phyloP scores from a whole-genome alignment of 2,329 filamentous ascomycete species.

The Pseudocercospora fijiensis region DNA sequence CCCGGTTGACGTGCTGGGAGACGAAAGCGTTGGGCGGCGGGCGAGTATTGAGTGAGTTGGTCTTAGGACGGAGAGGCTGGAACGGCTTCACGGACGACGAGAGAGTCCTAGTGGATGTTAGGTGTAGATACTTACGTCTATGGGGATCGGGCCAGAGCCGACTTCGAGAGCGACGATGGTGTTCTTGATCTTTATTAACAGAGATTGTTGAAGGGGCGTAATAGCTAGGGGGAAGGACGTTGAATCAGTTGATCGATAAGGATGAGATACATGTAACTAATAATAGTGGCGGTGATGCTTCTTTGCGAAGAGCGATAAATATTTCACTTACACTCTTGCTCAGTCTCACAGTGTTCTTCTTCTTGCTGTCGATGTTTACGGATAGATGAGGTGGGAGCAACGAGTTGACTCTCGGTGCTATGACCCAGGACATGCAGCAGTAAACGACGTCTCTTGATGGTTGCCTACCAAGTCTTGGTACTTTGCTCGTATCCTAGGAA shows the following conservation, averaged over 20 bases:
- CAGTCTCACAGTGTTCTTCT: not conserved
- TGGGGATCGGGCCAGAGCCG: slow-evolving; percentile 15
- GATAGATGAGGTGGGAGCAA: too few species aligned
- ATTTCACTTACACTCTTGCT: not conserved
- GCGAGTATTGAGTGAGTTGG: not conserved
- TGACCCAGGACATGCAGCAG: too few species aligned
- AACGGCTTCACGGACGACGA: not conserved
- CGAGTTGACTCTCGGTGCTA: too few species aligned
- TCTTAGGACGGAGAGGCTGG: not conserved
- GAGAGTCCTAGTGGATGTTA: not conserved
- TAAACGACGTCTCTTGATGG: not conserved
- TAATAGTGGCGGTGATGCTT: not conserved
- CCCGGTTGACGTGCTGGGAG: not conserved
- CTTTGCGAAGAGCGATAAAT: not conserved
- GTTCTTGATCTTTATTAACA: slow-evolving; percentile 17
- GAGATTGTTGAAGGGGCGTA: not conserved
- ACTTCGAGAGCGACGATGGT: slow-evolving; percentile 15
- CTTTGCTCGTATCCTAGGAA: not conserved
- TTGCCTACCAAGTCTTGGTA: not conserved
- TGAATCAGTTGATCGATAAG: not conserved
- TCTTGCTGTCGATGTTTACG: not conserved
- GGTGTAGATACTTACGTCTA: not conserved
- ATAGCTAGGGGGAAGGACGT: not conserved
- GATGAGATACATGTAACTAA: too few species aligned
- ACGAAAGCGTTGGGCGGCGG: not conserved